Percentiles rank a stretch among this genome's conserved stretches.
These are phyloP conservation scores for Magnaporthiopsis rhizophila DNA, from an alignment of 2,329 filamentous ascomycete species.

Conservation along the genomic window DNA sequence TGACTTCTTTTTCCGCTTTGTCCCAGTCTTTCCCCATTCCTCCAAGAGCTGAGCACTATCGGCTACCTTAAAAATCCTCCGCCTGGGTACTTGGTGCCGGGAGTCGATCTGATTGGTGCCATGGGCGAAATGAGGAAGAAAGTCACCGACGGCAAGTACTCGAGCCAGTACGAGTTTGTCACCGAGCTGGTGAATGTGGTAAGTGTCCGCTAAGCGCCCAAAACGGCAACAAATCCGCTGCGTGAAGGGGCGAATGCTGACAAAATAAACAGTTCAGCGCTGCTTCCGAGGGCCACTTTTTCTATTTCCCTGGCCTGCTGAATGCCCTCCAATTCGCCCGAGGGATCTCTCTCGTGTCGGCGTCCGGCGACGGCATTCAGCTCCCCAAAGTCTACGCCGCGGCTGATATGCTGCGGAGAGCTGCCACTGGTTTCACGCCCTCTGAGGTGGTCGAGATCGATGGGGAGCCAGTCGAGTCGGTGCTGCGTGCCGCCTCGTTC, in stretches of 20 bases:
- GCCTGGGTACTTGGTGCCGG: conserved; percentile 29
- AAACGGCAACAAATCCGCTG: too few relatives aligned
- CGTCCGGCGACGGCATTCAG: conserved; percentile 23
- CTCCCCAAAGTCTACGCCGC: conserved; percentile 42
- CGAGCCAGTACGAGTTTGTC: conserved; percentile 28
- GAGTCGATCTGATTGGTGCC: conserved; percentile 24
- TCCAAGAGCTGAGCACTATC: conserved; percentile 35
- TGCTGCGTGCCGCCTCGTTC: conserved; percentile 32
- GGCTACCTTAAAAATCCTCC: conserved; percentile 31
- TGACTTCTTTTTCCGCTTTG: background rate
- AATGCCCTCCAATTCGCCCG: conserved; percentile 20
- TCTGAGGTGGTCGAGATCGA: conserved; percentile 20
- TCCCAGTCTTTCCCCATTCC: conserved; percentile 21
- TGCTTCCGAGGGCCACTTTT: conserved; percentile 27
- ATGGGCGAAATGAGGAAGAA: conserved; percentile 23
- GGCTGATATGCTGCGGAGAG: conserved; percentile 13
- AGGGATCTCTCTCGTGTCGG: conserved; percentile 28
- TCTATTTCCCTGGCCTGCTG: conserved; percentile 20
- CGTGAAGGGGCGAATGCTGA: conserved; percentile 19
- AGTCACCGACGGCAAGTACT: conserved; percentile 22
- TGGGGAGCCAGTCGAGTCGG: conserved; percentile 23
- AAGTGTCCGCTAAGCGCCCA: background rate
- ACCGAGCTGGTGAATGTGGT: conserved; percentile 1
- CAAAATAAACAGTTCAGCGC: conserved; percentile 22
- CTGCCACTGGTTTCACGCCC: conserved; percentile 15